These are phyloP conservation scores for Lentinula novae-zelandiae DNA, from an alignment of 1,284 basidiomycete species.

Conservation along the genomic window DNA sequence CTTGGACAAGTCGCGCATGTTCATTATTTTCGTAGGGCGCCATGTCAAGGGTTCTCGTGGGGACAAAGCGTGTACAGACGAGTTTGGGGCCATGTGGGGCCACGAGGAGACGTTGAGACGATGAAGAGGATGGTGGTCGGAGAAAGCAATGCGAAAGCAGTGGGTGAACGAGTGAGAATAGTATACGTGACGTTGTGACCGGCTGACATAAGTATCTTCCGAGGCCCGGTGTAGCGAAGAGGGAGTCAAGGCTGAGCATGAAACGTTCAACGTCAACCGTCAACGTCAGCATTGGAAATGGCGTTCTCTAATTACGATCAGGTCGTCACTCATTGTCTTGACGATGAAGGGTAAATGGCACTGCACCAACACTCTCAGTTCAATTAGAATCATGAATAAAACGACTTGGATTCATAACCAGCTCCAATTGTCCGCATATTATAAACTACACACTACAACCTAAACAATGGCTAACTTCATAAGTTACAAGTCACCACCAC, in stretches of 20 bases:
- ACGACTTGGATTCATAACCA: not conserved
- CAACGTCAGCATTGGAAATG: not conserved
- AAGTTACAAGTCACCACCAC: slow-evolving; percentile 44
- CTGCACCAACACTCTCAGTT: no score
- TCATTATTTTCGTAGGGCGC: slow-evolving; percentile 82
- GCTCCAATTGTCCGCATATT: no score
- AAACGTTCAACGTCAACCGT: not conserved
- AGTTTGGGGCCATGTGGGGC: slow-evolving; percentile 32
- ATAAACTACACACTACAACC: no score
- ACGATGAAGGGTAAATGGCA: no score
- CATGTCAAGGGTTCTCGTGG: slow-evolving; percentile 41
- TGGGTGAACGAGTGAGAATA: not conserved
- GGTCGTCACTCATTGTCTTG: not conserved
- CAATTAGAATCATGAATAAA: not conserved
- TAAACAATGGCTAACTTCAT: not conserved
- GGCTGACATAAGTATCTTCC: not conserved
- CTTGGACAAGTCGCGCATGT: slow-evolving; percentile 78
- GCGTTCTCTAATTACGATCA: not conserved
- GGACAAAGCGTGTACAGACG: slow-evolving; percentile 26
- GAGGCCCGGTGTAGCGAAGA: not conserved
- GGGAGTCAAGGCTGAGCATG: not conserved
- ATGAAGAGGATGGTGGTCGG: slow-evolving; percentile 4
- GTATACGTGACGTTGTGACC: not conserved
- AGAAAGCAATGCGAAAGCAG: slow-evolving; percentile 17
- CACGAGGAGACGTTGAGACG: slow-evolving; percentile 4